Conservation (phyloP, 2,329 filamentous ascomycete genomes). For the Beauveria brongniartii region DNA sequence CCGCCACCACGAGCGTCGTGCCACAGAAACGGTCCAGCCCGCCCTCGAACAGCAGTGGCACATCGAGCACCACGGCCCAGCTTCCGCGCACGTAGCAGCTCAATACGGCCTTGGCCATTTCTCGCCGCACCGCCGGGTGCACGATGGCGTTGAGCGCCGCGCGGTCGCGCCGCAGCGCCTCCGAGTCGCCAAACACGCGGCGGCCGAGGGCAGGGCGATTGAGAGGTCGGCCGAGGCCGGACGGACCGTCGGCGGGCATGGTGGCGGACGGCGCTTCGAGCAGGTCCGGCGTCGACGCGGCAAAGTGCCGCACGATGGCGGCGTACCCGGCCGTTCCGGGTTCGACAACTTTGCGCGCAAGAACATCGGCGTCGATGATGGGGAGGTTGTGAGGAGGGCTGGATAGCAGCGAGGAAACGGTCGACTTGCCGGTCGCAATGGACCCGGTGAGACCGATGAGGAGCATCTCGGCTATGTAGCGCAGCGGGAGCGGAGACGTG, state of each 20-base stretch:
- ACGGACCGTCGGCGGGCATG: conserved; percentile 45
- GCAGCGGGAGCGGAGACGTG: not conserved
- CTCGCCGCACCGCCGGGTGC: conserved; percentile 78
- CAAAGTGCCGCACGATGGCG: conserved; percentile 75
- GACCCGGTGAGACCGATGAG: conserved; percentile 94
- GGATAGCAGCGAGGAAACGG: conserved; percentile 77
- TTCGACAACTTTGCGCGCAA: conserved; percentile 89
- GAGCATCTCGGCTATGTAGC: conserved; percentile 52
- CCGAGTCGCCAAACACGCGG: conserved; percentile 74
- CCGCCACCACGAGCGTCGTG: conserved; percentile 77
- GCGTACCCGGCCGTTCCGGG: conserved; percentile 80
- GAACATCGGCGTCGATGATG: conserved; percentile 86
- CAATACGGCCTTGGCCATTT: conserved; percentile 72
- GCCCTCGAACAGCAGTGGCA: conserved; percentile 86
- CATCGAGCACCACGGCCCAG: conserved; percentile 88
- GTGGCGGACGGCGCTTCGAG: conserved; percentile 51
- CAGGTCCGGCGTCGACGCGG: conserved; percentile 74
- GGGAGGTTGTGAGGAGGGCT: conserved; percentile 76
- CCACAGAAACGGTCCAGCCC: conserved; percentile 81
- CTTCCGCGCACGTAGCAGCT: conserved; percentile 63
- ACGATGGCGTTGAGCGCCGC: conserved; percentile 80
- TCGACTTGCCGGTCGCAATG: conserved; percentile 97
- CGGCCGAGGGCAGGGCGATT: conserved; percentile 80
- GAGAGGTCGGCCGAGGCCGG: conserved; percentile 62
- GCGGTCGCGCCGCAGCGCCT: conserved; percentile 63